These are phyloP conservation scores for Raffaelea albimanens DNA, from an alignment of 2,329 filamentous ascomycete species.

Conservation along the genomic window DNA sequence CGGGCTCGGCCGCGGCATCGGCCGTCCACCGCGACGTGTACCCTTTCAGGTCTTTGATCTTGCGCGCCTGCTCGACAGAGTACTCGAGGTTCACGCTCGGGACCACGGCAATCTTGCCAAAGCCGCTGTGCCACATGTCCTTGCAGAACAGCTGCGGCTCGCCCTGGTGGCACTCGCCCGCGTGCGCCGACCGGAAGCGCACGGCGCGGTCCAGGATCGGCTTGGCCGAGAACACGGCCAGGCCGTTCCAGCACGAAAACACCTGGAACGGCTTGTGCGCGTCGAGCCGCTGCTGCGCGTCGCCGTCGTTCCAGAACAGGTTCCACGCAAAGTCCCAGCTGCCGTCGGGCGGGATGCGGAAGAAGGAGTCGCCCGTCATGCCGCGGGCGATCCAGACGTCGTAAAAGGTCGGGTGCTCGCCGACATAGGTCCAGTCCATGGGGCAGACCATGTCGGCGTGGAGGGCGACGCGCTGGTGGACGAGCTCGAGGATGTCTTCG, in stretches of 20 bases:
- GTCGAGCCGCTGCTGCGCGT: slow-evolving; percentile 22
- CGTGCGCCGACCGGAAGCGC: slow-evolving; percentile 30
- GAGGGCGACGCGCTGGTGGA: slow-evolving; percentile 35
- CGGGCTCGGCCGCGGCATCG: slow-evolving; percentile 17
- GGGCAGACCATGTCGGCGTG: slow-evolving; percentile 47
- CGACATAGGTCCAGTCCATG: slow-evolving; percentile 45
- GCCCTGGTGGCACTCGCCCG: slow-evolving; percentile 40
- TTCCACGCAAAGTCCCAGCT: slow-evolving; percentile 39
- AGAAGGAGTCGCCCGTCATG: slow-evolving; percentile 45
- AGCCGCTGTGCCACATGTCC: slow-evolving; percentile 42
- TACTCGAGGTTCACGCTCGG: slow-evolving; percentile 48
- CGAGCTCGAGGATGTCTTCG: slow-evolving; percentile 48
- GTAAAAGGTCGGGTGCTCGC: slow-evolving; percentile 39
- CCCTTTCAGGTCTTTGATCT: slow-evolving; percentile 41
- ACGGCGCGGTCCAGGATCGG: slow-evolving; percentile 32
- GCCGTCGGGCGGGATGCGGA: slow-evolving; percentile 38
- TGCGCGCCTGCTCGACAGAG: slow-evolving; percentile 30
- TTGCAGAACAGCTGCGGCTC: slow-evolving; percentile 49
- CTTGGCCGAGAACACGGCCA: slow-evolving; percentile 34
- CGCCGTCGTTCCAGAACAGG: slow-evolving; percentile 41
- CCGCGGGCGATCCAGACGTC: slow-evolving; percentile 46
- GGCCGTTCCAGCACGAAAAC: slow-evolving; percentile 50
- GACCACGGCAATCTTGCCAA: slow-evolving; percentile 44
- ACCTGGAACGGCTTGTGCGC: slow-evolving; percentile 44
- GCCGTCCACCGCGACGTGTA: slow-evolving; percentile 30